These are phyloP conservation scores for Rubia peregrina DNA, from an alignment of 305 asterid genomes.

Conservation along the genomic window DNA sequence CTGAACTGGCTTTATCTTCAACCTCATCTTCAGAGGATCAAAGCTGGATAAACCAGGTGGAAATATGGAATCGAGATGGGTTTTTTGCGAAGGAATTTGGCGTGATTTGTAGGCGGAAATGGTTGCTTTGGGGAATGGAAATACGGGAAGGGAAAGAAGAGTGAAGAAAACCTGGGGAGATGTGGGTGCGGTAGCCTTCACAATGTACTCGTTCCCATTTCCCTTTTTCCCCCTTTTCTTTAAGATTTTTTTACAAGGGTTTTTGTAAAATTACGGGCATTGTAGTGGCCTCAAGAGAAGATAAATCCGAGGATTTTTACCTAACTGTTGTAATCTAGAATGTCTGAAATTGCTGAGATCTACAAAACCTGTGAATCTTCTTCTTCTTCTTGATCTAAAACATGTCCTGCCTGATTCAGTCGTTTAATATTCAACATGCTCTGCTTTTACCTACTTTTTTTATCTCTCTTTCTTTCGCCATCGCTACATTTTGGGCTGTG, in stretches of 20 bases:
- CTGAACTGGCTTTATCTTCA: slow-evolving; percentile 14
- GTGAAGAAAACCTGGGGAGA: slow-evolving; percentile 15
- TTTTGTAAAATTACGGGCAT: background rate
- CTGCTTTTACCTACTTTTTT: background rate
- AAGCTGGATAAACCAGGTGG: background rate
- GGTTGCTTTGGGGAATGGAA: background rate
- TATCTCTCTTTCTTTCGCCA: background rate
- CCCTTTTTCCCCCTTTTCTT: background rate
- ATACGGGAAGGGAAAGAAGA: slow-evolving; percentile 5
- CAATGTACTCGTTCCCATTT: background rate
- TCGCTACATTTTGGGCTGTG: background rate
- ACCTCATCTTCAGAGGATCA: background rate
- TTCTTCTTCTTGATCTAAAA: background rate
- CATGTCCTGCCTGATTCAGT: background rate
- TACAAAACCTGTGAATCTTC: background rate
- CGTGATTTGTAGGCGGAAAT: background rate
- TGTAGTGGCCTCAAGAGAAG: too few species aligned
- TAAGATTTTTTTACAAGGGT: background rate
- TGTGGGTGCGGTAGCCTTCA: slow-evolving; percentile 8
- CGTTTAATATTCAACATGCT: background rate
- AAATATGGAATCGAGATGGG: slow-evolving; percentile 5
- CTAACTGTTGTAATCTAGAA: background rate
- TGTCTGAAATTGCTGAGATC: background rate
- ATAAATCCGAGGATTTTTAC: background rate
- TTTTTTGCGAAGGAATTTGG: background rate